phyloP scores from a whole-genome alignment of 2,329 filamentous ascomycete species.

The Ophiosphaerella narmari region DNA sequence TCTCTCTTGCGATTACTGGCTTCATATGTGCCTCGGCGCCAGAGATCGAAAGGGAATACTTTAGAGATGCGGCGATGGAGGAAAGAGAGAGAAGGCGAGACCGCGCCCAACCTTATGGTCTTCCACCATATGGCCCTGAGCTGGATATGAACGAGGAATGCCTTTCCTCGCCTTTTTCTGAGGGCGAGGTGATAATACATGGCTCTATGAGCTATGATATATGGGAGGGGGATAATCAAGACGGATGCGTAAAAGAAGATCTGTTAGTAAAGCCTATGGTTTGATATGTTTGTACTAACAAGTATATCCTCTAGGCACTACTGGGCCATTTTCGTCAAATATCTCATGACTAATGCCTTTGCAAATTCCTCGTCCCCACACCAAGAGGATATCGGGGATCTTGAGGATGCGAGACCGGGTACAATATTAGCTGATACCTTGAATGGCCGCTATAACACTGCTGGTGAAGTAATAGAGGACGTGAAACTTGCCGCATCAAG shows the following conservation, averaged over 20 bases:
- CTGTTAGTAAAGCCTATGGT: not conserved
- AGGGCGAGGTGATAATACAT: too few species aligned
- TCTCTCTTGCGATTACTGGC: constrained; percentile 10
- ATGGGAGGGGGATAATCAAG: not conserved
- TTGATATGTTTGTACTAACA: too few species aligned
- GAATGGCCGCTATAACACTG: constrained; percentile 8
- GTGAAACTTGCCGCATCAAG: not conserved
- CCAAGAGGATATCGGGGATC: not conserved
- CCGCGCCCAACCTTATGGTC: too few species aligned
- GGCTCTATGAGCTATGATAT: too few species aligned
- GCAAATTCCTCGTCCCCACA: not conserved
- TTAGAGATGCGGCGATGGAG: not conserved
- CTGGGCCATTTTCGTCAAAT: constrained; percentile 9
- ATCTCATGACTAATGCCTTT: constrained; percentile 8
- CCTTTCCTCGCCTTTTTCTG: too few species aligned
- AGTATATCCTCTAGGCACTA: not conserved
- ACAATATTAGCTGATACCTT: constrained; percentile 8
- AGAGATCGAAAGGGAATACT: not conserved
- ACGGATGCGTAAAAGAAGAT: constrained; percentile 7
- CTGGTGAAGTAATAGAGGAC: constrained; percentile 4
- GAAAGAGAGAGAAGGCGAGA: not conserved
- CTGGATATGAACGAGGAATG: too few species aligned
- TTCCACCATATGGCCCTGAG: too few species aligned
- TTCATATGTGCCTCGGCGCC: constrained; percentile 1
- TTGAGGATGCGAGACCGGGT: constrained; percentile 12